Evolutionary conservation across 148 eudicot species (phyloP), one percentile per base, ranked within the genome.

Genomic region (Persicaria tinctoria): DNA sequence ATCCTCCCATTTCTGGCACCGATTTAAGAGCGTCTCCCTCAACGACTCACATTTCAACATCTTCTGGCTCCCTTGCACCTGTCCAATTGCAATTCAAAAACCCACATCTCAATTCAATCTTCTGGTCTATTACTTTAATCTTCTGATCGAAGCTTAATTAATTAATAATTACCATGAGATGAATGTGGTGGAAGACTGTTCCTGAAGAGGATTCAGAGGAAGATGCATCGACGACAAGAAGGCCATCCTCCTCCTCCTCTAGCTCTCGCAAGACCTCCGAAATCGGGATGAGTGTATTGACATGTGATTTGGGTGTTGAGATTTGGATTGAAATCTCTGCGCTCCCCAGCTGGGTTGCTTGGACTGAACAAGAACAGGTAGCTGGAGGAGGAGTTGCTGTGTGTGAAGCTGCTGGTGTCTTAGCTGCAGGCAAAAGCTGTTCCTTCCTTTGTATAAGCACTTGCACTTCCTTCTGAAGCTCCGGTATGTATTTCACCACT

Each of bases 401-500:
- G 68, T 70, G 3, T 68, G 5, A 73, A 69, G 20, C 56, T 12
- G 46, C 14, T 27, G 5, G 4, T 10, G 45, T 4, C 18, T 14
- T 13, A 20, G 20, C 17, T n/a, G 1, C 64, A 17, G 82, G 57
- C 11, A 74, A 66, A 16, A 88, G 78, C 63, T 74, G 79, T 71
- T 88, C 87, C 74, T 89, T 91, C 76, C 76, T 80, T 3, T 76
- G 56, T 50, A 50, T 50, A 6, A 93, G 77, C 38, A 76, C 76
- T 13, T 84, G 87, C 59, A 91, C 86, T 83, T 93, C 90, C 60
- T 81, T 88, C 72, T 87, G 91, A 68, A 93, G 82, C 60, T 93
- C 90, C 0, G 97, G 98, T 79, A 89, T 89, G 84, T 93, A 91
- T 66, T 93, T 90, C 32, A 93, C 70, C 23, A 80, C 94, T 0